Evolutionary conservation across 805 yeast species (phyloP).

Genomic region (Ogataea ramenticola): DNA sequence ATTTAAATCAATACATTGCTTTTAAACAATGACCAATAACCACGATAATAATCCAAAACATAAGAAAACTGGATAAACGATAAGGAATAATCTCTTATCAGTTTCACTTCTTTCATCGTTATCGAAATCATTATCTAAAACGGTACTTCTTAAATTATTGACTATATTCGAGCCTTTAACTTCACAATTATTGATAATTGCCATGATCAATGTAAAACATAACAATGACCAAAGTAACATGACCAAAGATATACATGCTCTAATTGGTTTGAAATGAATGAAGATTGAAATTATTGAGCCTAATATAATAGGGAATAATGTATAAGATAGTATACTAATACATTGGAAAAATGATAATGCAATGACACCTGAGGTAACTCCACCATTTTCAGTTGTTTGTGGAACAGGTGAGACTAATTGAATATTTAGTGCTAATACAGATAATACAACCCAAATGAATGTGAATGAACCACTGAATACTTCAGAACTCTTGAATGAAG

Average conservation of each 20-base stretch:
- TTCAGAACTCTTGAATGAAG: constrained; percentile 29
- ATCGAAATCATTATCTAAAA: constrained; percentile 5
- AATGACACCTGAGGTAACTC: constrained; percentile 22
- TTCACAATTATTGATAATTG: constrained; percentile 33
- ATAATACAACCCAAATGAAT: constrained; percentile 42
- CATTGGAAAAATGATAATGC: constrained; percentile 49
- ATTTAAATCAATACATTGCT: constrained; percentile 17
- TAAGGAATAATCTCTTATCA: constrained; percentile 46
- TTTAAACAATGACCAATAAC: constrained; percentile 43
- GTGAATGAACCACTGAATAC: constrained; percentile 50
- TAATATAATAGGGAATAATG: constrained; percentile 45
- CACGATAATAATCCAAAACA: constrained; percentile 47
- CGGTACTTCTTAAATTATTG: constrained; percentile 10
- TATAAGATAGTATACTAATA: constrained; percentile 47
- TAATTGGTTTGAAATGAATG: constrained; percentile 33
- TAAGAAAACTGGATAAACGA: constrained; percentile 46
- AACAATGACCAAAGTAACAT: constrained; percentile 45
- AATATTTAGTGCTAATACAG: constrained; percentile 43
- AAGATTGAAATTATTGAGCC: constrained; percentile 41
- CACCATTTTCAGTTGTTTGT: constrained; percentile 21
- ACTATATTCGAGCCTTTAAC: constrained; percentile 11
- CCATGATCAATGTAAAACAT: constrained; percentile 43
- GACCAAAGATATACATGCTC: constrained; percentile 33
- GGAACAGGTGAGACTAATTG: constrained; percentile 46
- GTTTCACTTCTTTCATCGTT: constrained; percentile 33